A percentile compares a stretch with the other conserved stretches of the same genome.
Evolutionary conservation across 768 basidiomycete species (phyloP).

Genomic region (Cytidiella melzeri): DNA sequence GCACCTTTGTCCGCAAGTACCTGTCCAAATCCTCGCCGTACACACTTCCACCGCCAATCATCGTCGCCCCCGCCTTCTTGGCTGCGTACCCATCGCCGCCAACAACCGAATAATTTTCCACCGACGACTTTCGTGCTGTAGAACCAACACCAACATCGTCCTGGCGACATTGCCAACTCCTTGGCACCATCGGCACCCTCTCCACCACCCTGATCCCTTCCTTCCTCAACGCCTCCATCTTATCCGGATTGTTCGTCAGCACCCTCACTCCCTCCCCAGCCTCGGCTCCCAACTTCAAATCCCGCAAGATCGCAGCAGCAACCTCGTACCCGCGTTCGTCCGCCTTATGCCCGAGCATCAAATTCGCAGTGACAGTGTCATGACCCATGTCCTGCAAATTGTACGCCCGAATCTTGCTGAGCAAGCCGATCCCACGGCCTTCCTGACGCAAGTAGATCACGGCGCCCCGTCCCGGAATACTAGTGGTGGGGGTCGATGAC

Average conservation of each 20-base stretch:
- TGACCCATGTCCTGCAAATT: slow-evolving; percentile 97
- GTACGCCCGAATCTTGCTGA: slow-evolving; percentile 95
- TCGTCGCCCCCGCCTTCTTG: slow-evolving; percentile 57
- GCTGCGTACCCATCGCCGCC: slow-evolving; percentile 16
- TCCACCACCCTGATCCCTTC: slow-evolving; percentile 81
- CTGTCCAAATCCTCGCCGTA: slow-evolving; percentile 86
- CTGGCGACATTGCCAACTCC: slow-evolving; percentile 60
- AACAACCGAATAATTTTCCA: slow-evolving; percentile 8
- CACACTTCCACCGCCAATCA: slow-evolving; percentile 74
- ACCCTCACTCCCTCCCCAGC: slow-evolving; percentile 58
- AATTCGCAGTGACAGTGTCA: slow-evolving; percentile 97
- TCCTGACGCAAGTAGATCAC: slow-evolving; percentile 96
- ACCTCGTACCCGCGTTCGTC: slow-evolving; percentile 93
- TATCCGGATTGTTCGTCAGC: slow-evolving; percentile 98
- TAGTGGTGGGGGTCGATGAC: slow-evolving; percentile 23
- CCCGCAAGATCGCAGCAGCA: slow-evolving; percentile 83
- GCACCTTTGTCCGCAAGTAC: slow-evolving; percentile 93
- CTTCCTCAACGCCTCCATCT: slow-evolving; percentile 78
- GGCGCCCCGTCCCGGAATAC: slow-evolving; percentile 86
- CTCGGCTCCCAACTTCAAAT: slow-evolving; percentile 66
- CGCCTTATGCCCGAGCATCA: slow-evolving; percentile 90
- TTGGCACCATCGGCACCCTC: slow-evolving; percentile 90
- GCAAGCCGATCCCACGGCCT: slow-evolving; percentile 91
- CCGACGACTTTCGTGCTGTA: slow-evolving; percentile 22
- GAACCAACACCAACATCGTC: slow-evolving; percentile 17